Evolutionary conservation across 2,329 filamentous ascomycete genomes (phyloP).

Genomic region (Pseudogymnoascus sp.): DNA sequence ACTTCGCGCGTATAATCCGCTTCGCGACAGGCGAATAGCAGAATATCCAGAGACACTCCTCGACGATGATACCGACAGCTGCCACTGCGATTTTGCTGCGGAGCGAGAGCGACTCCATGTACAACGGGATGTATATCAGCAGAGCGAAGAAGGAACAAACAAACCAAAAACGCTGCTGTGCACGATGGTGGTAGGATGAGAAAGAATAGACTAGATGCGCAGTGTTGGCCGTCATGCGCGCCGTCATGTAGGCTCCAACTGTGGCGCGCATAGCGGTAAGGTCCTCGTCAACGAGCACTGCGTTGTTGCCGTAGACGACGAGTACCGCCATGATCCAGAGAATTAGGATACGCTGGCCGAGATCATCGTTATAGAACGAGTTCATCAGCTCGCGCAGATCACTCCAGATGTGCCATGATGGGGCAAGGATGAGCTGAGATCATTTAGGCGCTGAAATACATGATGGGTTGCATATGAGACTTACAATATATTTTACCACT

Average conservation of each 20-base stretch:
- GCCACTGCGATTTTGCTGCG: conserved; percentile 35
- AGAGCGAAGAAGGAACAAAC: conserved; percentile 35
- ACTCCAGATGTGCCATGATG: conserved; percentile 43
- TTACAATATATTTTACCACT: conserved; percentile 37
- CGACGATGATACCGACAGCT: conserved; percentile 34
- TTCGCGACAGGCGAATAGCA: conserved; percentile 39
- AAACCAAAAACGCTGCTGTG: conserved; percentile 38
- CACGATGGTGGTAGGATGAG: conserved; percentile 39
- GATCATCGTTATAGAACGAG: conserved; percentile 43
- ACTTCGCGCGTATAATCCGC: conserved; percentile 33
- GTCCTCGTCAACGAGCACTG: conserved; percentile 35
- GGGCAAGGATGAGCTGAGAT: conserved; percentile 35
- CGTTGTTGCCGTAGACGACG: conserved; percentile 42
- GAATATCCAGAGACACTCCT: conserved; percentile 37
- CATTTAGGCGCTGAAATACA: neutral
- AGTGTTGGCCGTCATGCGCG: conserved; percentile 36
- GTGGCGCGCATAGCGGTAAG: conserved; percentile 38
- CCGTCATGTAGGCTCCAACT: conserved; percentile 39
- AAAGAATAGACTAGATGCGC: conserved; percentile 33
- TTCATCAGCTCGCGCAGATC: conserved; percentile 45
- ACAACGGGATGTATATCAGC: conserved; percentile 37
- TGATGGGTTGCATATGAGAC: neutral
- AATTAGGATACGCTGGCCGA: conserved; percentile 38
- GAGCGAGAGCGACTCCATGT: conserved; percentile 34
- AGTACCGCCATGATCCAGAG: conserved; percentile 44